Evolutionary conservation across 1,284 basidiomycete species (phyloP), one percentile per base, ranked within the genome.

Genomic region (Pterulicium gracile): DNA sequence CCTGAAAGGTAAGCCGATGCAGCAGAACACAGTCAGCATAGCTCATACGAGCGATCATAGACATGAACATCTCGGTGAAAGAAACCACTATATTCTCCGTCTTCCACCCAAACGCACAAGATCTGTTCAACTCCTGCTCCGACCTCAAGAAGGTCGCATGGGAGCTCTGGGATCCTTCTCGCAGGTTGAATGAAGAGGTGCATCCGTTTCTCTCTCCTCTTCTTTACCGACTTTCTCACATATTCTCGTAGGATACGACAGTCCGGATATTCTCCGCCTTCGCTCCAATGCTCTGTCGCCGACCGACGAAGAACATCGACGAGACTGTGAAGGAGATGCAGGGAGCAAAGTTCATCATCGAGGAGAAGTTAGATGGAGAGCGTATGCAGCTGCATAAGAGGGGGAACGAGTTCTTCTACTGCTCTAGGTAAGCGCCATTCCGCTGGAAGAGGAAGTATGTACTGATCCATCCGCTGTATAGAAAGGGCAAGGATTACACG

Each of bases 361-460:
- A 97, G 59, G 94, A 98, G 66, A 98, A 97, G 61, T 73, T 96
- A 1, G 93, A 98, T 57, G 93, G 93, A 1, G 93, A 98, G 61
- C 70, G 94, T 21, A 92, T 97, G 63, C 94, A 97, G 59, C 56
- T 98, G 44, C 94, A 98, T 58, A 95, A 89, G 62, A 72, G 82
- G 43, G 88, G 86, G 1, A 83, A 87, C 49, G 80, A 89, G 58
- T 97, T 88, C 59, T 88, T 85, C 55, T 97, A 94, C 58, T 93
- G 83, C 57, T 96, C 92, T 5, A 77, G 89, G 89, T 85, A 47
- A 45, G 63, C 50, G 2, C 4, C 39, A 23, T 3, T 32, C 46
- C 42, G 4, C 24, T 34, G 4, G n/a, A n/a, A n/a, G n/a, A n/a
- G n/a, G n/a, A n/a, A n/a, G n/a, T 12, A 23, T 51, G 24, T 14